phyloP scores from a whole-genome alignment of 768 basidiomycete species.

The Tulasnella calospora region DNA sequence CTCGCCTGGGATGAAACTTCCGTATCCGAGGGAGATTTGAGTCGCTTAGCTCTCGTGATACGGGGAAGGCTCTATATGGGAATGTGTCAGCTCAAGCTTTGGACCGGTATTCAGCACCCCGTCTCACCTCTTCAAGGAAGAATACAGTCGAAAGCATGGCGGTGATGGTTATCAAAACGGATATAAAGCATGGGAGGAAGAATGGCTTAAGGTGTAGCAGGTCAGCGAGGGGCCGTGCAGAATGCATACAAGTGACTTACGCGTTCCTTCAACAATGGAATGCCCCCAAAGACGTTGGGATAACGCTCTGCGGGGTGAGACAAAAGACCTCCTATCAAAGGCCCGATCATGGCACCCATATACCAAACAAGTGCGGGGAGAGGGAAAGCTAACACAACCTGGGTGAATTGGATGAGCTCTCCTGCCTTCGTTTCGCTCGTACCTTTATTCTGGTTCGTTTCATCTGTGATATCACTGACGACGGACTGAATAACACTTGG shows the following conservation, averaged over 20 bases:
- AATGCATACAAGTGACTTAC: background rate
- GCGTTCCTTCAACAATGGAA: conserved; percentile 39
- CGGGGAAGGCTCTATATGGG: conserved; percentile 18
- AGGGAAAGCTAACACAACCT: background rate
- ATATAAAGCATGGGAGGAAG: conserved; percentile 31
- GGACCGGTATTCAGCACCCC: background rate
- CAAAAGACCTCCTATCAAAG: conserved; percentile 31
- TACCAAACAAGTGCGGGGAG: background rate
- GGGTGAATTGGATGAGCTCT: background rate
- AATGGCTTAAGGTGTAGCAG: conserved; percentile 28
- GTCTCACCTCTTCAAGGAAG: conserved; percentile 27
- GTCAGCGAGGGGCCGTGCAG: background rate
- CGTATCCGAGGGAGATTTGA: background rate
- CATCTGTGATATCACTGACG: conserved; percentile 33
- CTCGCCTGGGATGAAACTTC: background rate
- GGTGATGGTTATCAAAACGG: conserved; percentile 27
- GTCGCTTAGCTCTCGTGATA: background rate
- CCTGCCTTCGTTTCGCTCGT: background rate
- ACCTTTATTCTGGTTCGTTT: conserved; percentile 30
- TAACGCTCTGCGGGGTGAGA: conserved; percentile 30
- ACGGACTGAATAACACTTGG: conserved; percentile 42
- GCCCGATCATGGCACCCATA: conserved; percentile 26
- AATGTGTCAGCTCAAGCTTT: background rate
- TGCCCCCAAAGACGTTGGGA: conserved; percentile 39
- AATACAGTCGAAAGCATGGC: conserved; percentile 25